These are phyloP conservation scores for Hylodesmum podocarpum DNA, from an alignment of 306 rosid genomes.

Conservation along the genomic window DNA sequence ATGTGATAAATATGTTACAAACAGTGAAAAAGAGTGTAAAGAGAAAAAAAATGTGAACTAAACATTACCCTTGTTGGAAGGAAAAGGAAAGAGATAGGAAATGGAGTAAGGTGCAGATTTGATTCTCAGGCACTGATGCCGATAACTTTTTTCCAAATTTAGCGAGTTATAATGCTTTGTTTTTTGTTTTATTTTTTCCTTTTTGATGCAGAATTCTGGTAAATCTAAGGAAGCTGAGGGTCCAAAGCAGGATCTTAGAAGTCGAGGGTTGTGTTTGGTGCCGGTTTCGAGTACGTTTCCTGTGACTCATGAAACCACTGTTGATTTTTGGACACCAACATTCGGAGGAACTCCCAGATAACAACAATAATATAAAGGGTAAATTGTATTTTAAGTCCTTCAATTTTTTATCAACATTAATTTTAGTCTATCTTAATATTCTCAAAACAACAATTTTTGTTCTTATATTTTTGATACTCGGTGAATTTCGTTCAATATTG, in stretches of 20 bases:
- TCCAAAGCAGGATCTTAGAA: constrained; percentile 83
- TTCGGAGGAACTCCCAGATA: constrained; percentile 85
- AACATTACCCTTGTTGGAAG: neutral
- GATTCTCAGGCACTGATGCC: constrained; percentile 7
- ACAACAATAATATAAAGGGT: neutral
- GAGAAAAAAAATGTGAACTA: neutral
- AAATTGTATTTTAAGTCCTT: neutral
- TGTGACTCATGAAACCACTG: constrained; percentile 79
- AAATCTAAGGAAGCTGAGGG: constrained; percentile 73
- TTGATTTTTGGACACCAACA: constrained; percentile 97
- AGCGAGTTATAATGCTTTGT: neutral
- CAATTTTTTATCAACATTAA: neutral
- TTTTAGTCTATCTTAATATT: neutral
- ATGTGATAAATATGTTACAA: neutral
- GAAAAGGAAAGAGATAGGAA: neutral
- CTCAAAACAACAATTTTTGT: neutral
- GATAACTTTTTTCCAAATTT: constrained; percentile 8
- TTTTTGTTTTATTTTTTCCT: no score
- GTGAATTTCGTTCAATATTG: neutral
- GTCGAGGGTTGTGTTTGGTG: constrained; percentile 92
- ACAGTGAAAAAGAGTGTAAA: neutral
- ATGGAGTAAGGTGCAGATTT: neutral
- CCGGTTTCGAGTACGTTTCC: constrained; percentile 95
- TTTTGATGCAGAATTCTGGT: constrained; percentile 55
- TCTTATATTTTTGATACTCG: neutral